Conservation (phyloP, 768 basidiomycete species). For the Phaffia tasmanica region DNA sequence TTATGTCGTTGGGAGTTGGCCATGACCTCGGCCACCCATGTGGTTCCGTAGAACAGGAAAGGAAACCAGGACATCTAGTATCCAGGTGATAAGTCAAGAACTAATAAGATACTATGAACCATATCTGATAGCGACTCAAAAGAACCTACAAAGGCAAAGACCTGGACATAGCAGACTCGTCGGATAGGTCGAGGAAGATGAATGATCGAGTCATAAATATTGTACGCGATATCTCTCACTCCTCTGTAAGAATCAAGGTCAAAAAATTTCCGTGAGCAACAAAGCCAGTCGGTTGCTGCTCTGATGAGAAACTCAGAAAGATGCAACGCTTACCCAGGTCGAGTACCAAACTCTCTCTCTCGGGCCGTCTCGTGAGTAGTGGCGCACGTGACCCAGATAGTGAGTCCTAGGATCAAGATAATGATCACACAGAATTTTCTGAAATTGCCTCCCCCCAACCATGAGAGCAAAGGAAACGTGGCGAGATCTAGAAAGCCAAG, state of each 20-base stretch:
- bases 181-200: conserved; percentile 73
- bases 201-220: conserved; percentile 60
- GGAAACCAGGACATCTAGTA: conserved; percentile 57
- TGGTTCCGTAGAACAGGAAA: conserved; percentile 87
- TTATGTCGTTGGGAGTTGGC: conserved; percentile 48
- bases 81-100: conserved; percentile 7
- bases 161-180: conserved; percentile 81
- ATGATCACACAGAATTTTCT: conserved; percentile 87
- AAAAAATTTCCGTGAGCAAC: neutral
- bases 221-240: conserved; percentile 55
- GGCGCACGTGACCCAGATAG: conserved; percentile 80
- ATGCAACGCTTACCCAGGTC: conserved; percentile 4
- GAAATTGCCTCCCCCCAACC: conserved; percentile 85
- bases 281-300: neutral
- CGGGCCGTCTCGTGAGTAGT: conserved; percentile 58
- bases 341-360: conserved; percentile 37
- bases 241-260: neutral
- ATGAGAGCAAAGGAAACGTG: conserved; percentile 59
- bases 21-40: conserved; percentile 90
- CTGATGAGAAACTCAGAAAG: neutral
- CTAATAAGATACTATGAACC: conserved; percentile 1
- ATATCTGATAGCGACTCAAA: conserved; percentile 36
- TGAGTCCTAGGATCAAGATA: conserved; percentile 61
- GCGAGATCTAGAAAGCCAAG: conserved; percentile 87
- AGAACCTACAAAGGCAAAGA: conserved; percentile 95